Conservation (phyloP, 306 rosid genomes). For the cucumber (Cucumis sativus) region Cucumber_9930_V3 NC_026660.2:23373501-23374000, state of each 20-base stretch:
- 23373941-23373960: constrained; percentile 57
- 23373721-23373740: not conserved
- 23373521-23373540: not conserved
- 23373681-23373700: not conserved
- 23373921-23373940: constrained; percentile 24
- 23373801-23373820: not conserved
- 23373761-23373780: not conserved
- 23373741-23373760: not conserved
- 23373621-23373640: not conserved
- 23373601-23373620: not conserved
- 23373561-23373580: not conserved
- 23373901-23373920: not conserved
- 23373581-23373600: not conserved
- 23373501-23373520: not conserved
- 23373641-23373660: not conserved
- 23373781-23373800: not conserved
- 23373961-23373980: constrained; percentile 12
- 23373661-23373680: not conserved
- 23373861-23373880: constrained; percentile 29
- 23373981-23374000: constrained; percentile 32
- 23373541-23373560: not conserved
- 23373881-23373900: constrained; percentile 16
- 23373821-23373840: not conserved
- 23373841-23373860: constrained; percentile 9
- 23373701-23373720: not conserved